Evolutionary conservation across 2,329 filamentous ascomycete species (phyloP).

Genomic region (Niveomyces coronatus): DNA sequence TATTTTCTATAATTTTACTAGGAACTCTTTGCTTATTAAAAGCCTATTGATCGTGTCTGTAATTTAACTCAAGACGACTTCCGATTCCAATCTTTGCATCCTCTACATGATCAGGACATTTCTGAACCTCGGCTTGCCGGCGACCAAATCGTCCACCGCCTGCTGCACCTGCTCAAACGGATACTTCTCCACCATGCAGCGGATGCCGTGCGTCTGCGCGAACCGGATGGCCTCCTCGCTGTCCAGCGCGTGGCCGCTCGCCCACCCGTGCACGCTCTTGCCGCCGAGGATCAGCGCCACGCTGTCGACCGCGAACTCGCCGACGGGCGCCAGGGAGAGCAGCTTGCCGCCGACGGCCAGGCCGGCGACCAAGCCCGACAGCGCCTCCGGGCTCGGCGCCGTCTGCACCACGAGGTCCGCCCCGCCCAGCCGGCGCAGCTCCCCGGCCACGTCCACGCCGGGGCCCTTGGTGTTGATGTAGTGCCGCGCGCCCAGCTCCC

Average conservation of each 20-base stretch:
- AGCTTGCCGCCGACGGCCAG: neutral
- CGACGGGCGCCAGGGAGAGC: neutral
- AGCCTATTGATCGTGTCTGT: too few species aligned
- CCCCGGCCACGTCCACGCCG: slow-evolving; percentile 38
- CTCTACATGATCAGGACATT: neutral
- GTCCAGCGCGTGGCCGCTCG: neutral
- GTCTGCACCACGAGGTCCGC: slow-evolving; percentile 52
- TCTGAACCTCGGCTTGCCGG: neutral
- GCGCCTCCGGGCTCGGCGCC: slow-evolving; percentile 40
- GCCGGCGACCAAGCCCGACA: neutral
- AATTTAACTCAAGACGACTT: too few species aligned
- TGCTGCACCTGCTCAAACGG: neutral
- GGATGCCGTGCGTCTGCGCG: neutral
- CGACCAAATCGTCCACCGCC: neutral
- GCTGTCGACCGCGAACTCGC: neutral
- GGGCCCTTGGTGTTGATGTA: slow-evolving; percentile 41
- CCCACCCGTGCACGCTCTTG: neutral
- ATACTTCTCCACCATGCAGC: neutral
- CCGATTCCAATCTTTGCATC: too few species aligned
- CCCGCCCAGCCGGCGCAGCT: slow-evolving; percentile 49
- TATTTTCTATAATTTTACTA: neutral
- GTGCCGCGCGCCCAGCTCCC: slow-evolving; percentile 30
- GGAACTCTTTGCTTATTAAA: too few species aligned
- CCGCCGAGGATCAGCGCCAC: neutral
- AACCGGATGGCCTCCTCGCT: neutral